These are phyloP conservation scores for Francoa sonchifolia DNA, from an alignment of 441 rosid species.

Conservation along the genomic window DNA sequence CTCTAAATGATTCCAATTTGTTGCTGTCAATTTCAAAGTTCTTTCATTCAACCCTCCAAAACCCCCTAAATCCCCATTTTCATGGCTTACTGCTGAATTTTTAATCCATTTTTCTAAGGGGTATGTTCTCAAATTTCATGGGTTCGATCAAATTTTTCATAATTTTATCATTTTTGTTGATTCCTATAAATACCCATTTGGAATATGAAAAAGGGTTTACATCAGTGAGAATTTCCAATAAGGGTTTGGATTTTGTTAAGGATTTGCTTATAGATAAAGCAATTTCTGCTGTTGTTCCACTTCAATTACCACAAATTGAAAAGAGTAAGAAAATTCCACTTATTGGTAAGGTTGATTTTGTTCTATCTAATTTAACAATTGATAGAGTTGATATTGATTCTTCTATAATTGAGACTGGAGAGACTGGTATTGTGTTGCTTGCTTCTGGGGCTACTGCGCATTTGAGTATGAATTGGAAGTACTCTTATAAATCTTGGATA, in stretches of 20 bases:
- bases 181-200: slow-evolving; percentile 23
- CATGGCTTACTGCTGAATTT: slow-evolving; percentile 2
- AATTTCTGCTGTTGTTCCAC: slow-evolving; percentile 44
- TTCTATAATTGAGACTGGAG: slow-evolving; percentile 40
- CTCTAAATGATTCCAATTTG: neutral
- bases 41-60: too few species aligned
- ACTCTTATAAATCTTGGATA: slow-evolving; percentile 44
- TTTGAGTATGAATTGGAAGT: slow-evolving; percentile 65
- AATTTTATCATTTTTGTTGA: slow-evolving; percentile 20
- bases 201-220: slow-evolving; percentile 34
- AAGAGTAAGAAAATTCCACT: slow-evolving; percentile 46
- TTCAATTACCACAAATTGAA: slow-evolving; percentile 40
- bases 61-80: too few species aligned
- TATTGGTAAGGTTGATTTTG: slow-evolving; percentile 41
- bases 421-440: slow-evolving; percentile 34
- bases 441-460: slow-evolving; percentile 52
- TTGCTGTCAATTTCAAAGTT: too few species aligned
- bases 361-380: slow-evolving; percentile 42
- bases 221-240: slow-evolving; percentile 31
- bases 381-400: slow-evolving; percentile 29
- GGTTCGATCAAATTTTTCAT: too few species aligned
- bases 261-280: slow-evolving; percentile 38
- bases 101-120: slow-evolving; percentile 20
- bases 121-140: slow-evolving; percentile 15
- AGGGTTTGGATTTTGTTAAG: slow-evolving; percentile 61